phyloP scores from a whole-genome alignment of 371 early-diverging fungal species.

The Choanephora cucurbitarum region DNA sequence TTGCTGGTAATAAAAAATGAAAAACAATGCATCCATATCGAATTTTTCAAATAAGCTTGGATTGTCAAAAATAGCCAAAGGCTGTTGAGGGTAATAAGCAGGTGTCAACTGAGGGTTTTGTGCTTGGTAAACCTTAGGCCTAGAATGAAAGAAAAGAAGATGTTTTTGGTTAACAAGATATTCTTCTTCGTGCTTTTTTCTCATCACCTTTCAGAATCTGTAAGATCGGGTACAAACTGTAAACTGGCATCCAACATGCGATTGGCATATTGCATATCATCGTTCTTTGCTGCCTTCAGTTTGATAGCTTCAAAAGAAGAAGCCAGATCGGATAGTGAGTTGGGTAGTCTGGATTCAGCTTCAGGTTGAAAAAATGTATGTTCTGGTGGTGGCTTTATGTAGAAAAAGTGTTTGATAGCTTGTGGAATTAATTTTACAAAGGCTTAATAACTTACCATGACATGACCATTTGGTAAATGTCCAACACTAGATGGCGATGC shows the following conservation, averaged over 20 bases:
- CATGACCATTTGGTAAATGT: not conserved
- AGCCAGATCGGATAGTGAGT: conserved; percentile 79
- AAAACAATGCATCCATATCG: conserved; percentile 97
- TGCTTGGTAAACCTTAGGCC: conserved; percentile 74
- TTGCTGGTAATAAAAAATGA: conserved; percentile 98
- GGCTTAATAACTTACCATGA: not conserved
- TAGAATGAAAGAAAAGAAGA: conserved; percentile 1
- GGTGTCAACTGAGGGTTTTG: conserved; percentile 81
- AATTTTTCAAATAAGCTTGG: conserved; percentile 89
- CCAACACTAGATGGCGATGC: no score
- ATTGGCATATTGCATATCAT: conserved; percentile 48
- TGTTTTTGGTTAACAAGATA: not conserved
- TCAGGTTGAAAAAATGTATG: conserved; percentile 28
- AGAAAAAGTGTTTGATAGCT: no score
- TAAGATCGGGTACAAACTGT: conserved; percentile 72
- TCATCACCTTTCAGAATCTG: conserved; percentile 66
- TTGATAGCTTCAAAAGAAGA: conserved; percentile 78
- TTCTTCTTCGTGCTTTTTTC: not conserved
- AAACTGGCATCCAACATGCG: conserved; percentile 80
- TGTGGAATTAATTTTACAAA: no score
- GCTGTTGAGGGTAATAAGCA: conserved; percentile 88
- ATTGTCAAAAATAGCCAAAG: conserved; percentile 78
- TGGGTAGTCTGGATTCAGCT: conserved; percentile 71
- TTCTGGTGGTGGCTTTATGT: conserved; percentile 10
- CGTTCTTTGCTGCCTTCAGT: conserved; percentile 47